Evolutionary conservation across 1,284 basidiomycete genomes (phyloP).

Genomic region (Acaromyces ingoldii): DNA sequence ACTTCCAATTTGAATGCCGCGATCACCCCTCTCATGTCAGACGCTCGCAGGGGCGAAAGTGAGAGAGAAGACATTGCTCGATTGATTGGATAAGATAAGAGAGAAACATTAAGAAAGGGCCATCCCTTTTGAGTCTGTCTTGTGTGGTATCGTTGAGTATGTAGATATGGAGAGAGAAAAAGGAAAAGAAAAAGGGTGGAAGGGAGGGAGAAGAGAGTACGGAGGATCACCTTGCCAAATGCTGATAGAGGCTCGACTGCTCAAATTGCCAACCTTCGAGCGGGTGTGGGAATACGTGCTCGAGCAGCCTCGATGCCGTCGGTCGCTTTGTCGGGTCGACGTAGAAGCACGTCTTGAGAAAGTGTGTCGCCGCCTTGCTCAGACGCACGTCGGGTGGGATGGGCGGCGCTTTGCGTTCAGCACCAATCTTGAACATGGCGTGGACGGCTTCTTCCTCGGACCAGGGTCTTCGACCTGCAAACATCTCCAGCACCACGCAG

Average conservation of each 20-base stretch:
- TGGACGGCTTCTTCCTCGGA: conserved; percentile 78
- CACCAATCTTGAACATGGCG: conserved; percentile 88
- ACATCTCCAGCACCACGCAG: conserved; percentile 97
- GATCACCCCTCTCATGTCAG: too few relatives aligned
- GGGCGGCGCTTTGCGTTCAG: conserved; percentile 76
- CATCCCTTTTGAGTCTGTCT: too few relatives aligned
- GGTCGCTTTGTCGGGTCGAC: conserved; percentile 83
- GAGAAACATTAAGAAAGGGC: too few relatives aligned
- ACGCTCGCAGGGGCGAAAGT: background rate
- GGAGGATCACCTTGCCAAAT: background rate
- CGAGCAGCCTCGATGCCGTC: conserved; percentile 71
- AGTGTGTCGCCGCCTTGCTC: conserved; percentile 73
- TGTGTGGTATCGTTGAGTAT: too few relatives aligned
- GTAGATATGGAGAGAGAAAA: too few relatives aligned
- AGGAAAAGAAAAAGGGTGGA: too few relatives aligned
- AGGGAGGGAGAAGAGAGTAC: too few relatives aligned
- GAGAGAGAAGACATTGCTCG: conserved; percentile 15
- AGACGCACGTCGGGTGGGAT: conserved; percentile 76
- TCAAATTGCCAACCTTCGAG: conserved; percentile 38
- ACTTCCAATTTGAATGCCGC: too few relatives aligned
- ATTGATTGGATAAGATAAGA: too few relatives aligned
- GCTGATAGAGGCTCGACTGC: conserved; percentile 27
- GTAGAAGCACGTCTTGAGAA: conserved; percentile 82
- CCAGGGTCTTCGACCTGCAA: conserved; percentile 92
- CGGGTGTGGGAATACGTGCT: conserved; percentile 67